Evolutionary conservation across 352 stramenopile species (phyloP).

Genomic region (Phytophthora sp.): DNA sequence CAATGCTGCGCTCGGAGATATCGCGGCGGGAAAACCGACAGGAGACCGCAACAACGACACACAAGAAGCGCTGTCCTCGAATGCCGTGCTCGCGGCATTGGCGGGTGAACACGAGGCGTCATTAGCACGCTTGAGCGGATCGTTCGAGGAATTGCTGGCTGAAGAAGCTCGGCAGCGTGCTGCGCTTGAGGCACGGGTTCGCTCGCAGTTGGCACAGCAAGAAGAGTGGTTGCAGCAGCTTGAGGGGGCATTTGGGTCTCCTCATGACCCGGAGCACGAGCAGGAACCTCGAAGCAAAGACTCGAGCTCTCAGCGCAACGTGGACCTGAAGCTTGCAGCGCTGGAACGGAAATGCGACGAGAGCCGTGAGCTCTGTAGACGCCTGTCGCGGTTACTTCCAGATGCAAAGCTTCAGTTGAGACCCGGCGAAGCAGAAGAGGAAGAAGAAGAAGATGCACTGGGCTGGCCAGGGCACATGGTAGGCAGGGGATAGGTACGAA

Average conservation of each 20-base stretch:
- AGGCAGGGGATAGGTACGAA: constrained; percentile 32
- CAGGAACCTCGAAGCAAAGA: constrained; percentile 17
- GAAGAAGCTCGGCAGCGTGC: constrained; percentile 72
- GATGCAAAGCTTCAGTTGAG: background rate
- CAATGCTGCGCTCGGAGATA: constrained; percentile 12
- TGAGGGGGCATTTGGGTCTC: constrained; percentile 66
- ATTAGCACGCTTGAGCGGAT: constrained; percentile 66
- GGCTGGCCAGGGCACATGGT: constrained; percentile 36
- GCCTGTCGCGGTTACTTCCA: constrained; percentile 21
- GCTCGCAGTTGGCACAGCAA: constrained; percentile 60
- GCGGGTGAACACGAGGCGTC: constrained; percentile 77
- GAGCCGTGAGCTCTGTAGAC: constrained; percentile 23
- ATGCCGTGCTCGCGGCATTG: constrained; percentile 58
- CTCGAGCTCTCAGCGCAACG: background rate
- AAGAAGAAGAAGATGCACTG: constrained; percentile 24
- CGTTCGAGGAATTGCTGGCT: constrained; percentile 64
- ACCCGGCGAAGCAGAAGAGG: constrained; percentile 7
- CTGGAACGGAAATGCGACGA: constrained; percentile 40
- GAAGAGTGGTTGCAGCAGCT: constrained; percentile 86
- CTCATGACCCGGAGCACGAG: constrained; percentile 45
- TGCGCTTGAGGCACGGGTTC: constrained; percentile 64
- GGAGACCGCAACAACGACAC: background rate
- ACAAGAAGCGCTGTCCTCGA: constrained; percentile 41
- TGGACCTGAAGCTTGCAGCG: constrained; percentile 22
- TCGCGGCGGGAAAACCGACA: background rate